A percentile compares a stretch with the other conserved stretches of the same genome.
phyloP scores from a whole-genome alignment of 2,329 filamentous ascomycete genomes.

The Polychaeton citri region DNA sequence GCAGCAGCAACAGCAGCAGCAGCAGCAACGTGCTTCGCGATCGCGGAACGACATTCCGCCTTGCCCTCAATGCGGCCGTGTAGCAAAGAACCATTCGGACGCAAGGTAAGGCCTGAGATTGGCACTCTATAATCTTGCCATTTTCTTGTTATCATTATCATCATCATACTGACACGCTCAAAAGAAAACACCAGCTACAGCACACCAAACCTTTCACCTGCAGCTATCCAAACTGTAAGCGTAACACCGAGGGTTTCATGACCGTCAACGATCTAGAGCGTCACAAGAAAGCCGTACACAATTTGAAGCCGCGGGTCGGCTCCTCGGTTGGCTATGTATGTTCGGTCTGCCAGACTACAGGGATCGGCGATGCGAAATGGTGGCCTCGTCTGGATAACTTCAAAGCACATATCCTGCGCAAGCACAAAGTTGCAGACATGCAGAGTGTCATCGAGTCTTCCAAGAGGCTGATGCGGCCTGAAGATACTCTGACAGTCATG shows the following conservation, averaged over 20 bases:
- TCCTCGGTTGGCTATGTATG: conserved; percentile 30
- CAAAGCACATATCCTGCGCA: conserved; percentile 58
- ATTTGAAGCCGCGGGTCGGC: conserved; percentile 30
- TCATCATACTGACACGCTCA: background rate
- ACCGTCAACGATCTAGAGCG: conserved; percentile 75
- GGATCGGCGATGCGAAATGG: conserved; percentile 35
- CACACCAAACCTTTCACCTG: conserved; percentile 59
- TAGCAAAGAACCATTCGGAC: background rate
- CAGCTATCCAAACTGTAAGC: conserved; percentile 40
- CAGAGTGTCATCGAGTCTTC: background rate
- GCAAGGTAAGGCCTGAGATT: background rate
- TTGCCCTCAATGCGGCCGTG: background rate
- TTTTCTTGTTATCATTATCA: too few species aligned
- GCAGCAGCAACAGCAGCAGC: background rate
- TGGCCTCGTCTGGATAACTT: conserved; percentile 86
- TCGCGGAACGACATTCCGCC: background rate
- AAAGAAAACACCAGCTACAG: conserved; percentile 60
- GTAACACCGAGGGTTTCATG: conserved; percentile 52
- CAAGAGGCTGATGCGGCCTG: background rate
- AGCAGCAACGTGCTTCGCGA: background rate
- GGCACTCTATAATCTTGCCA: too few species aligned
- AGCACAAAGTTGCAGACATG: conserved; percentile 36
- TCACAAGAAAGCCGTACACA: conserved; percentile 60
- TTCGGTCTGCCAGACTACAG: conserved; percentile 47
- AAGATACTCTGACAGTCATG: background rate